phyloP scores from a whole-genome alignment of 192 early-diverging fungal species.

The Rhizophagus clarus region DNA sequence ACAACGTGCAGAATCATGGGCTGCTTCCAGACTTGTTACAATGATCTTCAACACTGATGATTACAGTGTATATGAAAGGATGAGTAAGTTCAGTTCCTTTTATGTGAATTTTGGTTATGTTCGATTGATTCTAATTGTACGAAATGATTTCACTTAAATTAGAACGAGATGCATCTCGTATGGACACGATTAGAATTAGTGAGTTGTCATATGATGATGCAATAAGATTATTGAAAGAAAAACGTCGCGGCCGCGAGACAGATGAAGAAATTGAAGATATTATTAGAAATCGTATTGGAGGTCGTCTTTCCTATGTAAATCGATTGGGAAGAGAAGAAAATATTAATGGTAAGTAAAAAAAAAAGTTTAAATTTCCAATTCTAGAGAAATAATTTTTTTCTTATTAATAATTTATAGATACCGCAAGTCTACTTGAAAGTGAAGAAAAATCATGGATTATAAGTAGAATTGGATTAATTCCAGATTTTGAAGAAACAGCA shows the following conservation, averaged over 20 bases:
- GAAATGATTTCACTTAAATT: neutral
- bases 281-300: slow-evolving; percentile 18
- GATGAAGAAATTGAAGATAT: slow-evolving; percentile 6
- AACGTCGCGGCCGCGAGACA: neutral
- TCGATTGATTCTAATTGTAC: neutral
- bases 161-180: slow-evolving; percentile 32
- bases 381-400: neutral
- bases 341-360: slow-evolving; percentile 7
- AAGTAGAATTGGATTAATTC: slow-evolving; percentile 24
- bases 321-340: slow-evolving; percentile 15
- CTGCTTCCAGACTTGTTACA: slow-evolving; percentile 20
- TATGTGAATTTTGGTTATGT: neutral
- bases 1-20: slow-evolving; percentile 33
- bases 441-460: slow-evolving; percentile 19
- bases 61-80: slow-evolving; percentile 27
- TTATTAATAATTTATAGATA: neutral
- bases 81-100: slow-evolving; percentile 19
- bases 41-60: slow-evolving; percentile 30
- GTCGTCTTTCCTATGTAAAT: slow-evolving; percentile 24
- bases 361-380: neutral
- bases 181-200: slow-evolving; percentile 23
- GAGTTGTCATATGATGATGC: neutral
- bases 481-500: slow-evolving; percentile 29
- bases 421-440: neutral
- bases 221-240: slow-evolving; percentile 6